Conservation (phyloP, 2,329 filamentous ascomycete genomes). For the Monilinia laxa region DNA sequence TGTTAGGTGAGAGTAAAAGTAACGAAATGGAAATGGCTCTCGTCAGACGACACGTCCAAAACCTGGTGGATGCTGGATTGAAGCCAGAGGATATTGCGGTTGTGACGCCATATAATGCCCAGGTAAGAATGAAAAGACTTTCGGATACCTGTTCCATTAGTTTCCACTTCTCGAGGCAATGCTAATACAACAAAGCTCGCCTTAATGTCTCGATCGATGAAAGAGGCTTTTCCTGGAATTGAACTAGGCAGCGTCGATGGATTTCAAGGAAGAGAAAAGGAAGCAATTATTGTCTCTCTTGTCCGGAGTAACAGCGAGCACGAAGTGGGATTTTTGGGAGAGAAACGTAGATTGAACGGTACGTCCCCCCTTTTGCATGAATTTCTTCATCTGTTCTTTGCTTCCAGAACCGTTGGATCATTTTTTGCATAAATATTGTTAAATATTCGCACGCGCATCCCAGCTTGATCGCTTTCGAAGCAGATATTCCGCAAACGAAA, state of each 20-base stretch:
- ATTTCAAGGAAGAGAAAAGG: slow-evolving; percentile 96
- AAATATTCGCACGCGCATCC: background rate
- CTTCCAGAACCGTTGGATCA: background rate
- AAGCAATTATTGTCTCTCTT: slow-evolving; percentile 89
- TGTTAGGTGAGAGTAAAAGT: slow-evolving; percentile 75
- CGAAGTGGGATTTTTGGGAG: slow-evolving; percentile 89
- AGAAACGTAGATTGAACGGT: slow-evolving; percentile 92
- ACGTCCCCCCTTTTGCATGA: slow-evolving; percentile 41
- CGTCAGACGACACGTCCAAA: slow-evolving; percentile 73
- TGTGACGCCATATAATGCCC: slow-evolving; percentile 94
- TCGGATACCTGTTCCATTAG: background rate
- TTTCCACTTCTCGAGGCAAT: background rate
- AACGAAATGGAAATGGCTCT: slow-evolving; percentile 88
- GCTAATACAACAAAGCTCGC: slow-evolving; percentile 57
- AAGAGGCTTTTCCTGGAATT: slow-evolving; percentile 77
- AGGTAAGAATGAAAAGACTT: slow-evolving; percentile 52
- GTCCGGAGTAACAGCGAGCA: slow-evolving; percentile 84
- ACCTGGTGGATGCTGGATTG: slow-evolving; percentile 76
- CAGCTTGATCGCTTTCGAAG: background rate
- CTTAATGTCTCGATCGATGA: slow-evolving; percentile 71
- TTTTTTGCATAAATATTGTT: slow-evolving; percentile 18
- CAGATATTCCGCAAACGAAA: slow-evolving; percentile 14
- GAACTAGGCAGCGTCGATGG: slow-evolving; percentile 97
- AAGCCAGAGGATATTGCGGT: slow-evolving; percentile 83
- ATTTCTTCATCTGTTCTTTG: slow-evolving; percentile 5